Evolutionary conservation across 805 yeast species (phyloP), one percentile per base, ranked within the genome.

Genomic region (Sungouiozyma intestinalis): DNA sequence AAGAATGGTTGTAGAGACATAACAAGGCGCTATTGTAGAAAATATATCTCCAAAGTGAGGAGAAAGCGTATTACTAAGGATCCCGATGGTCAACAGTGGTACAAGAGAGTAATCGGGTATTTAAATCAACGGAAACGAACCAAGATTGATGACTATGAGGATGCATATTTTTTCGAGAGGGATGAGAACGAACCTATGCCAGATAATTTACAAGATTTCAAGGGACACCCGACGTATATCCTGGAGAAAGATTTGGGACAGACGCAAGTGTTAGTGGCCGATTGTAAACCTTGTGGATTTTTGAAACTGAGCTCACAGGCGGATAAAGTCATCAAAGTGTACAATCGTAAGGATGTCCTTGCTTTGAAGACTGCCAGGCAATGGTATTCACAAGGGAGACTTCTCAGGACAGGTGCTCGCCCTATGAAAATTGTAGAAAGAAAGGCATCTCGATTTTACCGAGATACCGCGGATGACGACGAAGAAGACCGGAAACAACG

Each of bases 171-270:
- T 42, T 40, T 43, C 5, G 43, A 76, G 39, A 67, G 83, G 41
- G 81, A 84, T 36, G 63, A 74, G 15, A 67, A 72, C 21, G 97
- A 92, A 55, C 95, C 95, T 0, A 79, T 90, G 72, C 98, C 98
- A 0, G 78, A 79, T 42, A 83, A 76, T 52, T 65, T 86, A 19
- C 81, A 78, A 40, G 97, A 87, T 50, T 85, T 88, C 58, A 79
- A 78, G 40, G 79, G 79, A 40, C 98, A 92, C 60, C 98, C 98
- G 0, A 62, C 79, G 13, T 92, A 81, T 60, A 92, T 82, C 0
- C 58, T 92, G 13, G 94, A 85, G 57, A 70, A 77, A 3, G 94
- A 87, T 48, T 57, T 92, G 29, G 72, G 73, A 39, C 72, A 74
- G 40, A 82, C 80, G 55, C 95, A 92, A 56, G 69, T 87, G 4